These are phyloP conservation scores for Cryphonectria naterciae DNA, from an alignment of 2,329 filamentous ascomycete genomes.

Conservation along the genomic window DNA sequence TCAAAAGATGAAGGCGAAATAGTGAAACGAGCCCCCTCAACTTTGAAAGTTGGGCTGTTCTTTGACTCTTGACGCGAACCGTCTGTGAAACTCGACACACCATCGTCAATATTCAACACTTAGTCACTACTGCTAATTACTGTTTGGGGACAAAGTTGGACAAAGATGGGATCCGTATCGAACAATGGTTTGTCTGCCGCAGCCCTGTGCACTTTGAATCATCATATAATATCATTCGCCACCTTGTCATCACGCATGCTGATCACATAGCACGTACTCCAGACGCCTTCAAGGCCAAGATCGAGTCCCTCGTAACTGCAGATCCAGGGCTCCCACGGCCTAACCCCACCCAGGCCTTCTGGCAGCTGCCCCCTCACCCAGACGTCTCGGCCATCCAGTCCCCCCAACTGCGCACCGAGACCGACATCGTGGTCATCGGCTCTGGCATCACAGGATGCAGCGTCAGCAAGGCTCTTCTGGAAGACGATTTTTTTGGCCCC, in stretches of 20 bases:
- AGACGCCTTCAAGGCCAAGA: constrained; percentile 4
- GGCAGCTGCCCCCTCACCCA: constrained; percentile 9
- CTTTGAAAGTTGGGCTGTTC: no score
- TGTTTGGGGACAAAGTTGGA: background rate
- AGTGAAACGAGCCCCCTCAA: background rate
- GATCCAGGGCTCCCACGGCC: constrained; percentile 8
- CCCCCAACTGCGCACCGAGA: constrained; percentile 40
- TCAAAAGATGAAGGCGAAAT: background rate
- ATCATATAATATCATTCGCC: background rate
- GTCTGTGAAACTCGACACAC: no score
- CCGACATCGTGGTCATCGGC: constrained; percentile 57
- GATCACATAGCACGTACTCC: background rate
- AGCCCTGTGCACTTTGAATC: background rate
- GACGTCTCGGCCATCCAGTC: constrained; percentile 34
- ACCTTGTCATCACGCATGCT: background rate
- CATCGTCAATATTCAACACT: no score
- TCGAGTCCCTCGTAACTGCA: background rate
- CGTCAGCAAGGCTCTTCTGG: constrained; percentile 35
- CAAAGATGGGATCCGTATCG: background rate
- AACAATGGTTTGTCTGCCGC: background rate
- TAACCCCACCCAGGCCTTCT: constrained; percentile 11
- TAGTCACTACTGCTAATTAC: background rate
- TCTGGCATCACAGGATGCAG: constrained; percentile 57
- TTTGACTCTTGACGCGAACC: no score
- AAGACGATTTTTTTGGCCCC: constrained; percentile 2